Evolutionary conservation across 2,329 filamentous ascomycete species (phyloP), one percentile per base, ranked within the genome.

Genomic region (Alternaria gaisen): DNA sequence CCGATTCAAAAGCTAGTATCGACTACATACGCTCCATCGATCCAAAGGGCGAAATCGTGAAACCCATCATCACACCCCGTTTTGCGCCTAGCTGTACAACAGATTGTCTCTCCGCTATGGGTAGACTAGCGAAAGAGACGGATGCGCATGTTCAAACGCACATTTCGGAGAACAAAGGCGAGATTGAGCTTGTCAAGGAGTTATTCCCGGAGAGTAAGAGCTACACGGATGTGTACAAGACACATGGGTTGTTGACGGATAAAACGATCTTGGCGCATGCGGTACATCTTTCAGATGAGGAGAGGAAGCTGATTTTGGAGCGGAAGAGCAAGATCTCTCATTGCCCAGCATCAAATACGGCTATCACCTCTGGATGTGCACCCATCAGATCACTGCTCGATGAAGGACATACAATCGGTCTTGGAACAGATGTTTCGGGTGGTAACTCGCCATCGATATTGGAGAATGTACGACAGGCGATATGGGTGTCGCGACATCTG

Each of bases 401-500:
- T 22, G 84, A 85, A 53, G 93, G 92, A 0, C 84, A 98, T 46
- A 88, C 87, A 0, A 88, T 97, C 6, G 94, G 95, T 0, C 81
- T 99, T 0, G 95, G 95, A 0, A 98, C 94, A 0, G 95, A 99
- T 77, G 88, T 98, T 59, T 91, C 88, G 69, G 95, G 94, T 3
- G 95, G 95, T 0, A 97, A 94, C 76, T 91, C 88, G 56, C 85
- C 92, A 0, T 92, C 88, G 62, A 86, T 98, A 10, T 85, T 98
- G 0, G 91, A 95, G 67, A 89, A 92, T n/a, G 92, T 90, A 43
- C 82, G 94, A 14, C 91, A 95, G 72, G 93, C 94, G 0, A 86
- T 88, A 52, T 85, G 97, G 63, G 92, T 94, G 1, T 92, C 89
- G 65, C 83, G 94, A 30, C 88, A 91, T 82, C 81, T 91, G 47